phyloP scores from a whole-genome alignment of 768 basidiomycete genomes.

The Leccinum subgranulosum region DNA sequence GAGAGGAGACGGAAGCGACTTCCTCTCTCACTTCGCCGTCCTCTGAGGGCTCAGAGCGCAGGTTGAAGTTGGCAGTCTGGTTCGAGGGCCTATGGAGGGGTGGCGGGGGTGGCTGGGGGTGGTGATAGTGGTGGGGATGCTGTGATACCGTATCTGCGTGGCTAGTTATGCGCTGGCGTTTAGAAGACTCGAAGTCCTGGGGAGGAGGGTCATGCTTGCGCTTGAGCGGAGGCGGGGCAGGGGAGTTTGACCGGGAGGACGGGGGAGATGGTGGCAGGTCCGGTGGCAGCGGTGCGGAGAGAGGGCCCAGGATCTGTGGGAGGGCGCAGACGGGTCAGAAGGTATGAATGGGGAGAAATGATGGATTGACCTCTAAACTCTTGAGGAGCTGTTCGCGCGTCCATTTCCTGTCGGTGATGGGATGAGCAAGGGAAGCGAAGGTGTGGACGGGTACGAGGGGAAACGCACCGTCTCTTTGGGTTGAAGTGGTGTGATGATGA shows the following conservation, averaged over 20 bases:
- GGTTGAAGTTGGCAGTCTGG: conserved; percentile 20
- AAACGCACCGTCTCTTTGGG: conserved; percentile 35
- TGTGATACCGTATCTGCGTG: conserved; percentile 25
- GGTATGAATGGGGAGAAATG: neutral
- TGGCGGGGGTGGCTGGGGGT: conserved; percentile 21
- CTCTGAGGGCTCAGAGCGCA: conserved; percentile 42
- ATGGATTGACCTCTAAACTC: conserved; percentile 36
- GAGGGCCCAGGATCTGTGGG: conserved; percentile 39
- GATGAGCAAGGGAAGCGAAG: conserved; percentile 15
- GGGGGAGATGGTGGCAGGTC: conserved; percentile 46
- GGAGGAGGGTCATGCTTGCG: conserved; percentile 34
- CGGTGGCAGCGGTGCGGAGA: conserved; percentile 41
- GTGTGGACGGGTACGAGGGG: conserved; percentile 11
- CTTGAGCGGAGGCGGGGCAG: conserved; percentile 34
- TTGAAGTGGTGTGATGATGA: conserved; percentile 9
- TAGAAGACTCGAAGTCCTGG: conserved; percentile 26
- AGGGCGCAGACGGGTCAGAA: conserved; percentile 16
- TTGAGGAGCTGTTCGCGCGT: conserved; percentile 38
- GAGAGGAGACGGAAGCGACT: conserved; percentile 16
- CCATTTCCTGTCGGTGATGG: conserved; percentile 30
- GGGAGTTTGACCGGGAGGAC: conserved; percentile 42
- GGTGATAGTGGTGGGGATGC: conserved; percentile 30
- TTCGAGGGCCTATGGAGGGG: conserved; percentile 21
- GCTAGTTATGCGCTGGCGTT: conserved; percentile 30
- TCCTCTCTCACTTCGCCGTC: conserved; percentile 49